Percentiles rank a stretch among this genome's conserved stretches.
phyloP scores from a whole-genome alignment of 2,329 filamentous ascomycete species.

The Onygena corvina region DNA sequence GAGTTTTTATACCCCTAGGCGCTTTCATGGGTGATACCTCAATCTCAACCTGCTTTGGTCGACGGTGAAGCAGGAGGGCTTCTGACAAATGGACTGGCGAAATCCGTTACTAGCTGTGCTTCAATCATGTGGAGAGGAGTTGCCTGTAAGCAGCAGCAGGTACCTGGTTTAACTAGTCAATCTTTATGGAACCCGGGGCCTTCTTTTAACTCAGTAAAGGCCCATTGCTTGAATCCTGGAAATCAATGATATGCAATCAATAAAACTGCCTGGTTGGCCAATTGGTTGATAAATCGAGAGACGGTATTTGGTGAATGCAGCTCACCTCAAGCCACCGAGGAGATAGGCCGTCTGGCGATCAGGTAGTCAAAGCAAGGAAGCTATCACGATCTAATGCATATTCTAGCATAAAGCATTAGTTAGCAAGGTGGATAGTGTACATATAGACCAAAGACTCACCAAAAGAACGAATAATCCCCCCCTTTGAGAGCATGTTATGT shows the following conservation, averaged over 20 bases:
- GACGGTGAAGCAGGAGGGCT: neutral
- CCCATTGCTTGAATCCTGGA: no score
- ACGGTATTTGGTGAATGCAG: neutral
- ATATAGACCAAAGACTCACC: neutral
- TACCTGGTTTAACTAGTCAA: neutral
- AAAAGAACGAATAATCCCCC: neutral
- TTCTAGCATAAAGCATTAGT: neutral
- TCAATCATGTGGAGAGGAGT: neutral
- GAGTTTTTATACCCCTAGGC: neutral
- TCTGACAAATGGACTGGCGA: neutral
- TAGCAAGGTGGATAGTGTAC: neutral
- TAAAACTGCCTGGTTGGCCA: neutral
- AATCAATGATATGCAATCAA: no score
- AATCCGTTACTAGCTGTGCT: neutral
- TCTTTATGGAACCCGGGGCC: no score
- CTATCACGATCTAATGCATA: neutral
- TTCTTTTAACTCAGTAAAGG: no score
- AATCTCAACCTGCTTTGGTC: neutral
- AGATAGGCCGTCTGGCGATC: no score
- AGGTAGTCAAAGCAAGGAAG: neutral
- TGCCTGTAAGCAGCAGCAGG: neutral
- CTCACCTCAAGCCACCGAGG: neutral
- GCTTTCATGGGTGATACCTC: neutral
- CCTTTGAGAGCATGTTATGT: neutral
- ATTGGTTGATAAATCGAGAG: neutral